Evolutionary conservation across 2,329 filamentous ascomycete species (phyloP).

Genomic region (Aspergillus tanneri): DNA sequence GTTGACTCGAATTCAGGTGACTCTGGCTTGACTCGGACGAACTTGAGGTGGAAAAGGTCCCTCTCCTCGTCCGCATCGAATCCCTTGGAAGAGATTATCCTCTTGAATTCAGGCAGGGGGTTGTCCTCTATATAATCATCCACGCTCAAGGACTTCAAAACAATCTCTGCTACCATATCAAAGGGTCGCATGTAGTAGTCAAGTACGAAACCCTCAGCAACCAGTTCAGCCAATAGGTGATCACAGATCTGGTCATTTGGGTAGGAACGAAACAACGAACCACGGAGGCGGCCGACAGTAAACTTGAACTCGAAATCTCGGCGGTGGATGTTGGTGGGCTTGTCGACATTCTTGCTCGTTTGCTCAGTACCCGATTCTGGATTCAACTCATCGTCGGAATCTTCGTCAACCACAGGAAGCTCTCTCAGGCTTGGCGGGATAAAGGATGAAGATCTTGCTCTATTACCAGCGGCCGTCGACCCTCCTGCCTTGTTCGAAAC

Average conservation of each 20-base stretch:
- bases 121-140: constrained; percentile 93
- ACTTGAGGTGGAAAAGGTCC: constrained; percentile 83
- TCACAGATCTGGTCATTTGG: constrained; percentile 74
- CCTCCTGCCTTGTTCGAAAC: constrained; percentile 36
- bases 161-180: constrained; percentile 90
- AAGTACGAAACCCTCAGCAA: constrained; percentile 84
- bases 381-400: constrained; percentile 58
- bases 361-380: constrained; percentile 63
- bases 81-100: constrained; percentile 91
- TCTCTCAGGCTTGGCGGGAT: constrained; percentile 69
- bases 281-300: constrained; percentile 88
- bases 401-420: constrained; percentile 75
- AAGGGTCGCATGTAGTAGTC: constrained; percentile 85
- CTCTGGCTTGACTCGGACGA: constrained; percentile 80
- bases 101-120: constrained; percentile 86
- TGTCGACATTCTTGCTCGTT: constrained; percentile 39
- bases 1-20: constrained; percentile 91
- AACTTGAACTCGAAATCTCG: constrained; percentile 96
- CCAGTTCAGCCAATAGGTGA: constrained; percentile 80
- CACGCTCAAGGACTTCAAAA: constrained; percentile 79
- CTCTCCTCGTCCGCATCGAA: constrained; percentile 67
- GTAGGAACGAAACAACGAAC: constrained; percentile 86
- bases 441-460: constrained; percentile 68
- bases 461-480: constrained; percentile 27
- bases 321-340: constrained; percentile 73